Evolutionary conservation across 225 moss, liverwort and hornwort genomes (phyloP).

Genomic region (Straminergon stramineum): DNA sequence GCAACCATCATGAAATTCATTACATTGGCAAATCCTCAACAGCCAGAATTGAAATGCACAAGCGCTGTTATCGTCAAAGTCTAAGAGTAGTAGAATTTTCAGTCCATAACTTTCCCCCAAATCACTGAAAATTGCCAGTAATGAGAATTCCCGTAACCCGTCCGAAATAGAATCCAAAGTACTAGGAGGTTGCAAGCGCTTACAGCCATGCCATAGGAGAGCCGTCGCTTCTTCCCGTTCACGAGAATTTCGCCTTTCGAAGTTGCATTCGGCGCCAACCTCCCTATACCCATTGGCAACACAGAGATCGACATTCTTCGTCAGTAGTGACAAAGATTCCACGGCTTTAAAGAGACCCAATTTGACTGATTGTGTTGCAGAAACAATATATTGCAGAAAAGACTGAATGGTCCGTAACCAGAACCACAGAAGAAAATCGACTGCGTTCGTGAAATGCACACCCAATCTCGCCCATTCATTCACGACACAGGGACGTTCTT

Average conservation of each 20-base stretch:
- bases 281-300: conserved; percentile 21
- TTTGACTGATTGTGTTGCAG: neutral
- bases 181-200: neutral
- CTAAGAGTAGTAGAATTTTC: neutral
- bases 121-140: neutral
- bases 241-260: conserved; percentile 63
- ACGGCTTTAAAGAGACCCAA: too few relatives aligned
- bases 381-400: neutral
- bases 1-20: neutral
- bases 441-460: neutral
- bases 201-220: conserved; percentile 75
- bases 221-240: conserved; percentile 52
- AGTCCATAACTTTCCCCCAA: neutral
- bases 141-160: neutral
- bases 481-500: neutral
- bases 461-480: neutral
- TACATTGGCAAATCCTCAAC: neutral
- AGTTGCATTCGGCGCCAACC: conserved; percentile 57
- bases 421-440: neutral
- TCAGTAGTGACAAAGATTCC: neutral
- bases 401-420: neutral
- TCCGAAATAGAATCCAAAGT: neutral
- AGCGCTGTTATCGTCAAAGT: neutral
- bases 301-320: neutral
- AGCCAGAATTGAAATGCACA: neutral